Evolutionary conservation across 257 asterid genomes (phyloP).

Genomic region (Solanum peruvianum): DNA sequence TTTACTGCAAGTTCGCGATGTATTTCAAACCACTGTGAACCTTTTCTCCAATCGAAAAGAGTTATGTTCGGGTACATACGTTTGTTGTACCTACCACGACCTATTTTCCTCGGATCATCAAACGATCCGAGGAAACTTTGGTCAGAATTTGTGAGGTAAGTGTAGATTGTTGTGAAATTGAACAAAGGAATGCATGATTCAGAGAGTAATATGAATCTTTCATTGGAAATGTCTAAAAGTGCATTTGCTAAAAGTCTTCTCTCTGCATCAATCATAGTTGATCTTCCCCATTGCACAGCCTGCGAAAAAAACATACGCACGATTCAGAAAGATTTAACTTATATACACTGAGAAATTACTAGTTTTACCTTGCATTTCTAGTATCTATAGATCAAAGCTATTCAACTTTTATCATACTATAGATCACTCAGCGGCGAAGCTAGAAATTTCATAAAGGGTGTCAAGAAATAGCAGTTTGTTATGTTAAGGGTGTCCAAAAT

Average conservation of each 20-base stretch:
- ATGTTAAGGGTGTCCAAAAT: too few relatives aligned
- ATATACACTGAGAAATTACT: not conserved
- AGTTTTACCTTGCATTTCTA: not conserved
- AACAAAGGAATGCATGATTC: constrained; percentile 76
- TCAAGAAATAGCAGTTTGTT: too few relatives aligned
- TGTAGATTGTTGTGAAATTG: constrained; percentile 53
- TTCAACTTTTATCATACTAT: not conserved
- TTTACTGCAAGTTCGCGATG: constrained; percentile 36
- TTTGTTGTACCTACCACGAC: constrained; percentile 62
- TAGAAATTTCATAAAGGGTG: too few relatives aligned
- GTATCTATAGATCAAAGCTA: not conserved
- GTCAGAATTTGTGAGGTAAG: constrained; percentile 37
- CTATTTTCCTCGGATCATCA: constrained; percentile 48
- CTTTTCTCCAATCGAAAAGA: constrained; percentile 57
- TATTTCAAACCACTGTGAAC: constrained; percentile 72
- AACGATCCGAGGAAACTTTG: constrained; percentile 46
- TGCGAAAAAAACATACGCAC: not conserved
- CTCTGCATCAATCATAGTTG: constrained; percentile 68
- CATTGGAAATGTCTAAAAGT: constrained; percentile 53
- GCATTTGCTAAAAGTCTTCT: constrained; percentile 68
- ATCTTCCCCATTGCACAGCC: constrained; percentile 66
- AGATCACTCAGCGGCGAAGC: not conserved
- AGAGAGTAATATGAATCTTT: constrained; percentile 56
- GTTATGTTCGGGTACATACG: constrained; percentile 43
- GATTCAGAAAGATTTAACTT: not conserved